phyloP scores from a whole-genome alignment of 2,329 filamentous ascomycete genomes.

The Diplodia seriata region DNA sequence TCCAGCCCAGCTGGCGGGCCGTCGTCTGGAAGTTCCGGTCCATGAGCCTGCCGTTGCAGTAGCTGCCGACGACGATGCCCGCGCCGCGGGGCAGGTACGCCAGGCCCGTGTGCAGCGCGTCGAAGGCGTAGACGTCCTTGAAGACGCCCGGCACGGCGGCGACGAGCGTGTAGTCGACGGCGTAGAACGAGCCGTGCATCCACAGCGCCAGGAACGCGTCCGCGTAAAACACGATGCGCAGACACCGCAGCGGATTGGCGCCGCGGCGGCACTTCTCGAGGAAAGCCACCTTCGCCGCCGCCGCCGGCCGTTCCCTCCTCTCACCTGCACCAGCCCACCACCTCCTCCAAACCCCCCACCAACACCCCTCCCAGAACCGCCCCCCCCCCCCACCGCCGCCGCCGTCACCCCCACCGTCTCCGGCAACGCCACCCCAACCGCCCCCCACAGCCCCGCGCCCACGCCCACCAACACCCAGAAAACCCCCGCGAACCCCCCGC shows the following conservation, averaged over 20 bases:
- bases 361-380: not conserved
- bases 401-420: not conserved
- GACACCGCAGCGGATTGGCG: not conserved
- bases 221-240: constrained; percentile 3
- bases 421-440: not conserved
- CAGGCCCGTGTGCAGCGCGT: constrained; percentile 16
- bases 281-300: not conserved
- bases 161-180: not conserved
- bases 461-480: not conserved
- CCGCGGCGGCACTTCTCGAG: not conserved
- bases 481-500: not conserved
- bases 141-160: constrained; percentile 1
- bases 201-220: constrained; percentile 20
- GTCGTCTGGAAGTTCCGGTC: not conserved
- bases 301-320: too few species aligned
- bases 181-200: constrained; percentile 17
- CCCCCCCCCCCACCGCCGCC: not conserved
- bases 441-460: not conserved
- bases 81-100: constrained; percentile 9
- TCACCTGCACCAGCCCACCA: accelerated
- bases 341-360: not conserved
- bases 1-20: not conserved
- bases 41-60: constrained; percentile 37
- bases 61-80: constrained; percentile 41
- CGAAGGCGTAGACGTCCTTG: not conserved